Evolutionary conservation across 2,329 filamentous ascomycete species (phyloP).

Genomic region (Cladosporium phlei): DNA sequence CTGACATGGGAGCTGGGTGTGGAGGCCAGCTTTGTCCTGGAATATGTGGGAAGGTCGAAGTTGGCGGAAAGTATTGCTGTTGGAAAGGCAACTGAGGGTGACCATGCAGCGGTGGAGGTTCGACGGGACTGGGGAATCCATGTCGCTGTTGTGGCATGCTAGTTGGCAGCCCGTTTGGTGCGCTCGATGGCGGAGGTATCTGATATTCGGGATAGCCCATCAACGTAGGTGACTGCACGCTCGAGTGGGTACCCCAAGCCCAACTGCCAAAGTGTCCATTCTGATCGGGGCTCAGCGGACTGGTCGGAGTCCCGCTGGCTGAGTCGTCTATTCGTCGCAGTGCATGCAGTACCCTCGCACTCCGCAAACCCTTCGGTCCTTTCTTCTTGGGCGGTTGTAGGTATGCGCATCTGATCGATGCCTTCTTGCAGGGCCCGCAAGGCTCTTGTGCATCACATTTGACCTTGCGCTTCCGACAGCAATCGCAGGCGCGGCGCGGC

Average conservation of each 20-base stretch:
- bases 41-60: neutral
- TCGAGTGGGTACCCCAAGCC: constrained; percentile 22
- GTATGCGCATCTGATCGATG: constrained; percentile 32
- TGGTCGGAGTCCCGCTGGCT: constrained; percentile 22
- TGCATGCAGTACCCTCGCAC: constrained; percentile 32
- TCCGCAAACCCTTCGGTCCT: constrained; percentile 33
- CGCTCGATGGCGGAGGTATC: neutral
- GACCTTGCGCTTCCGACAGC: constrained; percentile 34
- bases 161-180: constrained; percentile 16
- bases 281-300: constrained; percentile 22
- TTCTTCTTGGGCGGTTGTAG: constrained; percentile 35
- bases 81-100: neutral
- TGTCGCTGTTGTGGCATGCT: constrained; percentile 24
- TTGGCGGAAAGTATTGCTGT: neutral
- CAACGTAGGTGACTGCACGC: neutral
- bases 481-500: constrained; percentile 33
- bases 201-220: constrained; percentile 10
- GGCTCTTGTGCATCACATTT: constrained; percentile 32
- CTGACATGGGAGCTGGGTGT: constrained; percentile 16
- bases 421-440: constrained; percentile 33
- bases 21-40: constrained; percentile 16
- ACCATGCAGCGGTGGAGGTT: constrained; percentile 14
- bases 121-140: constrained; percentile 9
- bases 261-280: constrained; percentile 27
- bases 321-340: constrained; percentile 32